These are phyloP conservation scores for Senna tora DNA, from an alignment of 306 rosid species.

Conservation along the genomic window DNA sequence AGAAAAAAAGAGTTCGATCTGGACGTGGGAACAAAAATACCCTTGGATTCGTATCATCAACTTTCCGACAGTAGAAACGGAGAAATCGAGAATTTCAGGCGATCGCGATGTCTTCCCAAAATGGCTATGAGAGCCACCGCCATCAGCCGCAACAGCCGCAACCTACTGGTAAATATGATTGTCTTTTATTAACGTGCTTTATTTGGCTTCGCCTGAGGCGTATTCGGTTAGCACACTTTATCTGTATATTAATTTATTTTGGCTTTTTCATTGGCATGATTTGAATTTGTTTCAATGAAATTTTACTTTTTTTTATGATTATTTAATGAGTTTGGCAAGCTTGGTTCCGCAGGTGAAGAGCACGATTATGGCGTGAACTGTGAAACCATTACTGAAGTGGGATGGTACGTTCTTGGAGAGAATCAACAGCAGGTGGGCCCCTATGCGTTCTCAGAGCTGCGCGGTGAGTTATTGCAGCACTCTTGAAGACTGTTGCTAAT, in stretches of 20 bases:
- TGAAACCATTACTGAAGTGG: slow-evolving; percentile 47
- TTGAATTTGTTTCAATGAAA: not conserved
- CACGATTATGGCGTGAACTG: not conserved
- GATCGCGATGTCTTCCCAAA: slow-evolving; percentile 42
- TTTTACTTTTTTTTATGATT: not conserved
- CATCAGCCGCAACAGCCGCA: slow-evolving; percentile 27
- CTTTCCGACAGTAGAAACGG: not conserved
- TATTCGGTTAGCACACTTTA: not conserved
- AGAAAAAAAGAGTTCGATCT: no score
- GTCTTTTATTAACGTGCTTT: not conserved
- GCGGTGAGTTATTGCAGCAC: slow-evolving; percentile 59
- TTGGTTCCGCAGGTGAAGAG: slow-evolving; percentile 41
- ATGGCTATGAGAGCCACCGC: slow-evolving; percentile 37
- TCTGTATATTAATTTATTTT: not conserved
- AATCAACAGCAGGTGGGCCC: slow-evolving; percentile 88
- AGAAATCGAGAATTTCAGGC: slow-evolving; percentile 23
- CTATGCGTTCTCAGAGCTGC: slow-evolving; percentile 75
- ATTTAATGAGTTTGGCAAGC: not conserved
- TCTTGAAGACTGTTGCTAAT: not conserved
- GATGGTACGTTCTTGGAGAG: slow-evolving; percentile 87
- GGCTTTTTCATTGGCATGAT: not conserved
- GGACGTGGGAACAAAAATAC: not conserved
- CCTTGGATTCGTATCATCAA: not conserved
- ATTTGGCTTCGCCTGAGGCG: not conserved
- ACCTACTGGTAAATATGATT: slow-evolving; percentile 14